Percentiles rank a stretch among this genome's conserved stretches.
These are phyloP conservation scores for Voacanga thouarsii DNA, from an alignment of 257 asterid species.

Conservation along the genomic window DNA sequence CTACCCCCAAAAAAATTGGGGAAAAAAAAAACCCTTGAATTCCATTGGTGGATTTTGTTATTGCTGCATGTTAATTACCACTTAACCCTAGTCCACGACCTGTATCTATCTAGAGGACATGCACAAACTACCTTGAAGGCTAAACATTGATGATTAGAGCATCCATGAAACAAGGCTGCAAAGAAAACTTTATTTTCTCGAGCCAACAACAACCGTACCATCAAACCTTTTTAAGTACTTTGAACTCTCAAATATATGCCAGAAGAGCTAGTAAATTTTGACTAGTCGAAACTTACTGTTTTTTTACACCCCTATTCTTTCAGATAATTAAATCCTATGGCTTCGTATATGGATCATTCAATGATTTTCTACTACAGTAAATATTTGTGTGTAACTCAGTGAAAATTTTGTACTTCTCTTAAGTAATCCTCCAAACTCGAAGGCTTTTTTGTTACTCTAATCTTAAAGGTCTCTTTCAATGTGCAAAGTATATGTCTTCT, in stretches of 20 bases:
- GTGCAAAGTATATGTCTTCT: constrained; percentile 15
- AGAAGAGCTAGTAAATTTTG: neutral
- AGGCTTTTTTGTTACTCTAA: no score
- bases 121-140: constrained; percentile 6
- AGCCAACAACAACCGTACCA: constrained; percentile 28
- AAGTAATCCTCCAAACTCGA: neutral
- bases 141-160: neutral
- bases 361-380: neutral
- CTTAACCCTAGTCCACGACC: neutral
- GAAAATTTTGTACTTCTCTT: neutral
- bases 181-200: constrained; percentile 17
- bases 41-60: neutral
- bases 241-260: constrained; percentile 6
- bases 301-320: neutral
- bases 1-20: no score
- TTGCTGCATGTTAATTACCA: neutral
- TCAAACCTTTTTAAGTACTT: constrained; percentile 8
- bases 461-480: constrained; percentile 19
- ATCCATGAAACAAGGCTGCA: constrained; percentile 17
- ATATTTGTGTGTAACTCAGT: neutral
- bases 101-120: neutral
- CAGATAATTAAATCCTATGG: neutral
- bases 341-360: neutral
- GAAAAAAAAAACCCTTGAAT: no score
- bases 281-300: constrained; percentile 13